Conservation (phyloP, 331 rosid species). For the Rosa hybrid region DNA sequence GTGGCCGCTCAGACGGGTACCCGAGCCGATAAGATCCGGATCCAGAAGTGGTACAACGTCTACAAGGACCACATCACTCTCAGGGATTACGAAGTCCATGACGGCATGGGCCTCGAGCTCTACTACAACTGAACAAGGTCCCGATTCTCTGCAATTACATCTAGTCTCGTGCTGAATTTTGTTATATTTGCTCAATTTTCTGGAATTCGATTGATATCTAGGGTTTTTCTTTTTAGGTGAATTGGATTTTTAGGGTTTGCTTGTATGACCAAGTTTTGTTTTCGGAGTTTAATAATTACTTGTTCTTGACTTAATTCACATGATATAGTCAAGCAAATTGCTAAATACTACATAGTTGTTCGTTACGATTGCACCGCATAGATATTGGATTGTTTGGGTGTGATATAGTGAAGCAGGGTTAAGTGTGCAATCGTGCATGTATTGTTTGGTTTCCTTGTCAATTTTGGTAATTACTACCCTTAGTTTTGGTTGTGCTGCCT, state of each 20-base stretch:
- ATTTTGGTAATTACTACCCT: background rate
- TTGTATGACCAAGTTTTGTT: background rate
- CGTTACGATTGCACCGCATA: too few relatives aligned
- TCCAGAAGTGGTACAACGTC: conserved; percentile 42
- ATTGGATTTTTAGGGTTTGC: conserved; percentile 3
- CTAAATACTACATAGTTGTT: background rate
- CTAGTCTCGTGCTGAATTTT: background rate
- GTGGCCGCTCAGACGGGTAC: conserved; percentile 41
- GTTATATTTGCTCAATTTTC: background rate
- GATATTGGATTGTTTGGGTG: background rate
- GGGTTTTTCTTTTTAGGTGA: background rate
- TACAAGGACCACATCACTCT: conserved; percentile 42
- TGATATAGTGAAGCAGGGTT: background rate
- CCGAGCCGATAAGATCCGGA: conserved; percentile 36
- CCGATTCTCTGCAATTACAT: background rate
- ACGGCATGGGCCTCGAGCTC: conserved; percentile 42
- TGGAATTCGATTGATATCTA: background rate
- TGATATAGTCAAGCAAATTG: background rate
- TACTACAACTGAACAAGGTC: conserved; percentile 31
- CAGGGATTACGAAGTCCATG: conserved; percentile 37
- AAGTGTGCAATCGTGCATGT: background rate
- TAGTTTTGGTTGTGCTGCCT: background rate
- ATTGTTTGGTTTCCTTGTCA: background rate
- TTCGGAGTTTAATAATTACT: background rate
- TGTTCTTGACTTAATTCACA: background rate